Conservation (phyloP, 2,329 filamentous ascomycete species). For the Epichloe amarillans region DNA sequence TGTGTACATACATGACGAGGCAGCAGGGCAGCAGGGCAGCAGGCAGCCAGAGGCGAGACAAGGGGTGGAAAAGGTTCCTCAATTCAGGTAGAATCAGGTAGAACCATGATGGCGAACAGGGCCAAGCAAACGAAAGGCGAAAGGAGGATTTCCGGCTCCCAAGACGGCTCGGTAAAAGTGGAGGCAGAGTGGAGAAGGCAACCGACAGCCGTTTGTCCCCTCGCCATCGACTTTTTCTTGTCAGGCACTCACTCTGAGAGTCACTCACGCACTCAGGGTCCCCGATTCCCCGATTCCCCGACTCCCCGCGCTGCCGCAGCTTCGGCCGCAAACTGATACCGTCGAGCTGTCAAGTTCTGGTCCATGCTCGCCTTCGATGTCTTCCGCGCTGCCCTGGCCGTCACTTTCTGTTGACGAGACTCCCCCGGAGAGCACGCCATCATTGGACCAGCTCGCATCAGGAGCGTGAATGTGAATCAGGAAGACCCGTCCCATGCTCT, state of each 20-base stretch:
- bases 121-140: too few species aligned
- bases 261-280: too few species aligned
- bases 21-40: background rate
- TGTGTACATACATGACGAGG: background rate
- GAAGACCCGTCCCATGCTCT: background rate
- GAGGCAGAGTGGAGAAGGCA: too few species aligned
- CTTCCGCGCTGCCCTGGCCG: background rate
- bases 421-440: conserved; percentile 4
- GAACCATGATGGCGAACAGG: too few species aligned
- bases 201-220: too few species aligned
- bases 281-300: too few species aligned
- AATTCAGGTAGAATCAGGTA: too few species aligned
- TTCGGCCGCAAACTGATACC: background rate
- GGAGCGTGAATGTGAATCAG: background rate
- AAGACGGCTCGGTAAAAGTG: too few species aligned
- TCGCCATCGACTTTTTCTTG: too few species aligned
- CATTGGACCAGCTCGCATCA: background rate
- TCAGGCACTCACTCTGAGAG: too few species aligned
- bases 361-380: background rate
- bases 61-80: background rate
- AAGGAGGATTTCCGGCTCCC: too few species aligned
- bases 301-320: too few species aligned
- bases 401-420: background rate
- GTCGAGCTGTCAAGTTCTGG: background rate
- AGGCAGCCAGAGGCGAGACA: background rate